Conservation (phyloP, 2,329 filamentous ascomycete genomes). For the Fusarium dlaminii region DNA sequence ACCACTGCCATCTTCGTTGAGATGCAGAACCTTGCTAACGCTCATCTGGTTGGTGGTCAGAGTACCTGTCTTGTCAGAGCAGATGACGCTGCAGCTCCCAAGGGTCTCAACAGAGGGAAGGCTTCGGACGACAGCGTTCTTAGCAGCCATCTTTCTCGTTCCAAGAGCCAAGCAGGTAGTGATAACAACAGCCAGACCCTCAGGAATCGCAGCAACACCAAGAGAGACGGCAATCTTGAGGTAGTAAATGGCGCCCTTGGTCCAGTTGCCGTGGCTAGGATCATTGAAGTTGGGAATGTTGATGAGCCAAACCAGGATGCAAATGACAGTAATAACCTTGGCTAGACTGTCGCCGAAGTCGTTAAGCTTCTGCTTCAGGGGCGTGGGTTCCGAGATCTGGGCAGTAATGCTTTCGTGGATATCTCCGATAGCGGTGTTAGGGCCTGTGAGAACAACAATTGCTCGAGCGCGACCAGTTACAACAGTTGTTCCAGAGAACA, state of each 20-base stretch:
- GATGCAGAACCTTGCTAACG: slow-evolving; percentile 89
- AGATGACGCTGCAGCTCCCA: slow-evolving; percentile 99
- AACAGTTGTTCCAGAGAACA: slow-evolving; percentile 98
- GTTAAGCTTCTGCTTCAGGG: slow-evolving; percentile 97
- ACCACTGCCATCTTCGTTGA: slow-evolving; percentile 76
- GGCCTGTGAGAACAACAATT: slow-evolving; percentile 88
- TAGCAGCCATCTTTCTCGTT: slow-evolving; percentile 98
- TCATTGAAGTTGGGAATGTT: slow-evolving; percentile 98
- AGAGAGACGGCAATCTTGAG: slow-evolving; percentile 99
- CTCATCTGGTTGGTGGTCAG: slow-evolving; percentile 99
- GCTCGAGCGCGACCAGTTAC: slow-evolving; percentile 93
- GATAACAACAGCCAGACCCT: slow-evolving; percentile 97
- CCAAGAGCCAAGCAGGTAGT: slow-evolving; percentile 97
- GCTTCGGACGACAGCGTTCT: slow-evolving; percentile 96
- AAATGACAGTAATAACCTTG: slow-evolving; percentile 98
- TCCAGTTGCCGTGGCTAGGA: slow-evolving; percentile 89
- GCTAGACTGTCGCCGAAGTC: slow-evolving; percentile 96
- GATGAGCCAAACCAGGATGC: slow-evolving; percentile 96
- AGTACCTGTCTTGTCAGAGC: slow-evolving; percentile 98
- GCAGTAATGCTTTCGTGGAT: slow-evolving; percentile 99
- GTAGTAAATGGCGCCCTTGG: slow-evolving; percentile 99
- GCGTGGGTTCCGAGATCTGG: slow-evolving; percentile 97
- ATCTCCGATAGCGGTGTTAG: slow-evolving; percentile 93
- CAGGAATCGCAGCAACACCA: slow-evolving; percentile 96
- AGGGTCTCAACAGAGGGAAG: slow-evolving; percentile 97